Conservation (phyloP, 192 early-diverging fungal species). For the Piromyces finnis region DNA sequence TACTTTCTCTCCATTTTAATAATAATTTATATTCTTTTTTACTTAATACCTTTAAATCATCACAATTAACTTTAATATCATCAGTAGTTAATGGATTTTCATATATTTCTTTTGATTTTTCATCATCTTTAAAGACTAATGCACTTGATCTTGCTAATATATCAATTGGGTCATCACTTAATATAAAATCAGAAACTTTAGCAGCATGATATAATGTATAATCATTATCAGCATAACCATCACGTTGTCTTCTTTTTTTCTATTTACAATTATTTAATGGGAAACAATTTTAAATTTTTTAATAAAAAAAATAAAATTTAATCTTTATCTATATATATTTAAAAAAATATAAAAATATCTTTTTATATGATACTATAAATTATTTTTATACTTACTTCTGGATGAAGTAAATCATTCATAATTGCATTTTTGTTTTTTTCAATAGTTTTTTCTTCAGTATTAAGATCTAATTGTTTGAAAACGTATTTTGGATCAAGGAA, state of each 20-base stretch:
- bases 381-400: conserved; percentile 24
- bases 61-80: conserved; percentile 59
- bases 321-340: no score
- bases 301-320: no score
- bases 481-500: conserved; percentile 86
- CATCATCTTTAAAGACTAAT: conserved; percentile 56
- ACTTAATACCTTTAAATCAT: conserved; percentile 81
- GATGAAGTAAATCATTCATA: conserved; percentile 70
- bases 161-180: conserved; percentile 52
- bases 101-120: conserved; percentile 27
- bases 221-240: conserved; percentile 94
- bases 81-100: conserved; percentile 52
- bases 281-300: no score
- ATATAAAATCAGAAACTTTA: conserved; percentile 65
- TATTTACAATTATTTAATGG: neutral
- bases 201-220: conserved; percentile 66
- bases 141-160: conserved; percentile 60
- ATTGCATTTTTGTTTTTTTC: conserved; percentile 23
- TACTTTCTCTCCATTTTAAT: conserved; percentile 68
- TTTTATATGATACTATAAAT: no score
- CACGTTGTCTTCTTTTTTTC: conserved; percentile 76
- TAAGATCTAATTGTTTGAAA: conserved; percentile 73
- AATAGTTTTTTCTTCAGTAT: conserved; percentile 16
- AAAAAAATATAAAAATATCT: no score
- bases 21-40: conserved; percentile 83